A percentile compares a stretch with the other conserved stretches of the same genome.
phyloP scores from a whole-genome alignment of 1,284 basidiomycete genomes.

The Cutaneotrichosporon dermatis region DNA sequence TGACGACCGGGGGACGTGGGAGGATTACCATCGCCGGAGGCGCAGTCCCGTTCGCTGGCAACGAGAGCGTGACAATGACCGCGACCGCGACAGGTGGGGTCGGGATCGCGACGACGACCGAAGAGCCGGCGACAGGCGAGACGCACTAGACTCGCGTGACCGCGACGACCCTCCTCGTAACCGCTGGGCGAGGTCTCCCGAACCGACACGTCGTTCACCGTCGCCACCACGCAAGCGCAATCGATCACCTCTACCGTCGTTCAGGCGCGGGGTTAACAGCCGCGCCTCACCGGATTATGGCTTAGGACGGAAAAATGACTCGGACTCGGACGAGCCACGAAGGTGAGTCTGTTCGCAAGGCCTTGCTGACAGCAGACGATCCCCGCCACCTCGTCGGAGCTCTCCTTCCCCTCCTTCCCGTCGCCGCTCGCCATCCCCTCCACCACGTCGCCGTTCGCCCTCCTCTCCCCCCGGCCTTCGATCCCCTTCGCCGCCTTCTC shows the following conservation, averaged over 20 bases:
- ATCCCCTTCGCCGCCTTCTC: conserved; percentile 1
- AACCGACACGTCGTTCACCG: background rate
- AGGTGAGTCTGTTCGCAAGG: background rate
- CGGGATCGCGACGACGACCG: background rate
- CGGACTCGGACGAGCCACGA: background rate
- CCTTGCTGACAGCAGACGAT: conserved; percentile 2
- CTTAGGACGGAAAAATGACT: conserved; percentile 1
- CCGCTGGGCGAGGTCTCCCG: background rate
- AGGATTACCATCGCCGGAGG: conserved; percentile 5
- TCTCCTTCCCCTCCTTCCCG: background rate
- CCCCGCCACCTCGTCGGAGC: background rate
- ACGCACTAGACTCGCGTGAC: background rate
- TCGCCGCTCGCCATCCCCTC: background rate
- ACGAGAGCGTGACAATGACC: background rate
- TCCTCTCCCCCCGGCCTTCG: background rate
- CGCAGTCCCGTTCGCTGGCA: background rate
- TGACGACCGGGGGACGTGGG: conserved; percentile 12
- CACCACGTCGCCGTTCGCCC: background rate
- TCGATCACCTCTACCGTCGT: background rate
- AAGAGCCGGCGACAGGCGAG: background rate
- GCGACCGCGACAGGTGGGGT: conserved; percentile 3
- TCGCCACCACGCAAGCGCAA: background rate
- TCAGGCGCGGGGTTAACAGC: background rate
- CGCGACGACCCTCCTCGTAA: background rate
- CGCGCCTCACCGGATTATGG: conserved; percentile 5